phyloP scores from a whole-genome alignment of 768 basidiomycete genomes.

The Tephrocybe sp. region DNA sequence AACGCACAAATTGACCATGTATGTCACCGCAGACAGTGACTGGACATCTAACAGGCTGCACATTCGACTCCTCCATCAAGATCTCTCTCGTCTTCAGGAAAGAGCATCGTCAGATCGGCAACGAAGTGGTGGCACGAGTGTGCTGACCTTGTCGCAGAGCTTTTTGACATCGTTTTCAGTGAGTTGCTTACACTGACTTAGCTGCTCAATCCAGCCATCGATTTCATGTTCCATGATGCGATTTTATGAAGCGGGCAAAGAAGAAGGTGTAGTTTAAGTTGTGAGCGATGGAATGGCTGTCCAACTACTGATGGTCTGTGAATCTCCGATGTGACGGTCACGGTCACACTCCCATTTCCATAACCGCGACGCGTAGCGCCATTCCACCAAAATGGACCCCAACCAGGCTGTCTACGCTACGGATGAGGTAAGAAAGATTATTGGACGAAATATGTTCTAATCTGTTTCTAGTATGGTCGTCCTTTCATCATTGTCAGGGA shows the following conservation, averaged over 20 bases:
- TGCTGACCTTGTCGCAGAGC: constrained; percentile 93
- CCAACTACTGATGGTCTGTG: constrained; percentile 26
- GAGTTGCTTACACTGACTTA: constrained; percentile 96
- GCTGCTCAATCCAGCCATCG: constrained; percentile 95
- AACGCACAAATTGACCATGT: constrained; percentile 98
- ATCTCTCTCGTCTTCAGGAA: constrained; percentile 87
- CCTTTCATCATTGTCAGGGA: constrained; percentile 98
- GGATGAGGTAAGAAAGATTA: constrained; percentile 63
- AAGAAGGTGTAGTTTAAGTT: constrained; percentile 29
- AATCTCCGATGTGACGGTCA: constrained; percentile 33
- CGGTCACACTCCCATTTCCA: constrained; percentile 30
- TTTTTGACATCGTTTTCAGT: constrained; percentile 94
- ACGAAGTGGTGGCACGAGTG: constrained; percentile 12
- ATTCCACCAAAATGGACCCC: constrained; percentile 36
- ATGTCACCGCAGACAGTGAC: constrained; percentile 99
- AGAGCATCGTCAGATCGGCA: constrained; percentile 24
- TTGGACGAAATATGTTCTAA: constrained; percentile 13
- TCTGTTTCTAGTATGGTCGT: constrained; percentile 69
- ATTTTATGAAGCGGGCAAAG: constrained; percentile 29
- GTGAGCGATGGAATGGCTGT: constrained; percentile 36
- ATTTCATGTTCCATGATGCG: constrained; percentile 71
- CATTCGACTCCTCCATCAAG: constrained; percentile 98
- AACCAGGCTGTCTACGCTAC: constrained; percentile 78
- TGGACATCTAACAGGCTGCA: constrained; percentile 97
- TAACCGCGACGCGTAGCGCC: constrained; percentile 33